Percentiles rank a stretch among this genome's conserved stretches.
Evolutionary conservation across 768 basidiomycete species (phyloP).

Genomic region (Mycena rosella): DNA sequence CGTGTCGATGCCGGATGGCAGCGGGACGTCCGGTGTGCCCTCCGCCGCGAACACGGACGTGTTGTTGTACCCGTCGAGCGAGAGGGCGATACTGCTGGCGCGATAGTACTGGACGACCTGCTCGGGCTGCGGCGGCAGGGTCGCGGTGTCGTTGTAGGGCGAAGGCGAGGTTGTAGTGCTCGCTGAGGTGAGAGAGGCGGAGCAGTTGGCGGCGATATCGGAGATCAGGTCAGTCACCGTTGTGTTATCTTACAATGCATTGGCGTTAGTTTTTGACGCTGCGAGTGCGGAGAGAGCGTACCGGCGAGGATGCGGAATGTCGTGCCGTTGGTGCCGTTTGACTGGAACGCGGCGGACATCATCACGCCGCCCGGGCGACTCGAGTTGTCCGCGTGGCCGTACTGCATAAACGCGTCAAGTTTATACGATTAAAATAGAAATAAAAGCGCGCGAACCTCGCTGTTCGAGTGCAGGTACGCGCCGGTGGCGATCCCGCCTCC

Average conservation of each 20-base stretch:
- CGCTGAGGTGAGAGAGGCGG: constrained; percentile 48
- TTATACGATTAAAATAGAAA: too few relatives aligned
- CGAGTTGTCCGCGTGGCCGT: constrained; percentile 57
- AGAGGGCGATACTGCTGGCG: constrained; percentile 58
- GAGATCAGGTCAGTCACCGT: constrained; percentile 59
- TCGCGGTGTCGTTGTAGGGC: constrained; percentile 45
- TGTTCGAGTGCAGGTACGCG: constrained; percentile 46
- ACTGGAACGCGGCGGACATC: constrained; percentile 58
- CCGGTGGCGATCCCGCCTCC: constrained; percentile 34
- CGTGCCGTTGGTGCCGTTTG: constrained; percentile 49
- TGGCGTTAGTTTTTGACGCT: too few relatives aligned
- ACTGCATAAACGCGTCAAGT: constrained; percentile 45
- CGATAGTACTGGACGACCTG: constrained; percentile 64
- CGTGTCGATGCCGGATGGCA: constrained; percentile 61
- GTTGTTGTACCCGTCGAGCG: constrained; percentile 52
- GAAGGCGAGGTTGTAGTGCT: constrained; percentile 49
- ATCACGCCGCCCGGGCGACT: constrained; percentile 65
- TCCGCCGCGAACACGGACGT: constrained; percentile 37
- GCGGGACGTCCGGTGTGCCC: constrained; percentile 51
- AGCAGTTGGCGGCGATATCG: constrained; percentile 59
- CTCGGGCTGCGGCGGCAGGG: constrained; percentile 50
- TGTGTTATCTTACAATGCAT: constrained; percentile 52
- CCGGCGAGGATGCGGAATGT: constrained; percentile 60
- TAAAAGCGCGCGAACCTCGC: constrained; percentile 10
- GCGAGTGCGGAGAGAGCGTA: too few relatives aligned